phyloP scores from a whole-genome alignment of 2,329 filamentous ascomycete genomes.

The Diaporthe eres region DNA sequence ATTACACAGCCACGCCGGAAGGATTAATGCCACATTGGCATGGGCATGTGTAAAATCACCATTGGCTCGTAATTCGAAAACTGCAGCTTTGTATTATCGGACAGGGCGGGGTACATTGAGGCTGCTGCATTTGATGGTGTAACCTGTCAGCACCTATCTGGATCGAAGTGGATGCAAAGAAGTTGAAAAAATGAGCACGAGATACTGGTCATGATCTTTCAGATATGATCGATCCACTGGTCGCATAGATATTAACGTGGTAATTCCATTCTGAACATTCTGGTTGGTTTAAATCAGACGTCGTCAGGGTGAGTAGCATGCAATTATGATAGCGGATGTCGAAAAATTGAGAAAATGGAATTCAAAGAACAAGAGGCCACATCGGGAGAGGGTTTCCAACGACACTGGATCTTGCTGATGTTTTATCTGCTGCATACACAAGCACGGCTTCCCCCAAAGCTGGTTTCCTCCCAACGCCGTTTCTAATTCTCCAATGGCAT shows the following conservation, averaged over 20 bases:
- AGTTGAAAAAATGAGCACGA: too few species aligned
- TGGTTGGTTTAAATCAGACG: too few species aligned
- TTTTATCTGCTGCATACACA: too few species aligned
- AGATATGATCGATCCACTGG: too few species aligned
- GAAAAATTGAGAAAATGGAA: not conserved
- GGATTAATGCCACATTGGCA: too few species aligned
- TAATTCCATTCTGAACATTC: too few species aligned
- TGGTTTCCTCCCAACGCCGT: not conserved
- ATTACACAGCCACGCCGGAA: not conserved
- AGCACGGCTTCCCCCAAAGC: not conserved
- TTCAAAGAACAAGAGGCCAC: not conserved
- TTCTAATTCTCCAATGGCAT: too few species aligned
- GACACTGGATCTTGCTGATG: not conserved
- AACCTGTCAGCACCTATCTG: not conserved
- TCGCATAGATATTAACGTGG: too few species aligned
- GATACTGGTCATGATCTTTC: too few species aligned
- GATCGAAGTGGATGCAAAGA: too few species aligned
- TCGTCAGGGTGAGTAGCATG: too few species aligned
- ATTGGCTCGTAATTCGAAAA: not conserved
- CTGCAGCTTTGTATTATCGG: not conserved
- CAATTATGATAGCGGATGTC: not conserved
- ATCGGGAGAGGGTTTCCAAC: not conserved
- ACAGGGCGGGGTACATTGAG: not conserved
- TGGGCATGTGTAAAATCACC: not conserved
- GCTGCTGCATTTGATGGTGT: not conserved